phyloP scores from a whole-genome alignment of 371 early-diverging fungal genomes.

The Funneliformis caledonium region DNA sequence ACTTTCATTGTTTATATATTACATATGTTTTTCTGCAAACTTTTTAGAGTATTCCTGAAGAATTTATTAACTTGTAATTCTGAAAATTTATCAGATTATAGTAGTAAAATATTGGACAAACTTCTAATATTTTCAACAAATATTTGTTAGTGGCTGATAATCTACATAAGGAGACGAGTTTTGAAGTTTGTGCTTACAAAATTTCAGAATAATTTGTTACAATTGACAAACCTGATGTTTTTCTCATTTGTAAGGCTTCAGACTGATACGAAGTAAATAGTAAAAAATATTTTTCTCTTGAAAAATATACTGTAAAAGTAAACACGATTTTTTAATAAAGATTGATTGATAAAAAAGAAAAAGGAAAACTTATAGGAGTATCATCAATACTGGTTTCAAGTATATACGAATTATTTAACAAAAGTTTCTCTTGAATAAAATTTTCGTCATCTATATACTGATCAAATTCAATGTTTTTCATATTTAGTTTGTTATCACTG shows the following conservation, averaged over 20 bases:
- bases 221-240: conserved; percentile 22
- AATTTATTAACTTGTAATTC: background rate
- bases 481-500: background rate
- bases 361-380: background rate
- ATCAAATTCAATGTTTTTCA: conserved; percentile 1
- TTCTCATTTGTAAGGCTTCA: background rate
- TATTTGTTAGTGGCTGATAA: background rate
- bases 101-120: conserved; percentile 4
- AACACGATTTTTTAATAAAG: background rate
- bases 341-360: conserved; percentile 1
- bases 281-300: background rate
- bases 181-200: background rate
- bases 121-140: conserved; percentile 22
- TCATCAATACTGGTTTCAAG: background rate
- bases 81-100: conserved; percentile 19
- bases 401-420: conserved; percentile 6
- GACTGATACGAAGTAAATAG: conserved; percentile 20
- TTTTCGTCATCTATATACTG: conserved; percentile 3
- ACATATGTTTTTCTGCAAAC: conserved; percentile 2
- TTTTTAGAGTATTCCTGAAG: background rate
- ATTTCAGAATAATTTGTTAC: conserved; percentile 22
- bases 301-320: background rate
- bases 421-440: background rate
- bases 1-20: background rate
- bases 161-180: background rate